A percentile compares a stretch with the other conserved stretches of the same genome.
These are phyloP conservation scores for Cokeromyces recurvatus DNA, from an alignment of 371 early-diverging fungal genomes.

Conservation along the genomic window DNA sequence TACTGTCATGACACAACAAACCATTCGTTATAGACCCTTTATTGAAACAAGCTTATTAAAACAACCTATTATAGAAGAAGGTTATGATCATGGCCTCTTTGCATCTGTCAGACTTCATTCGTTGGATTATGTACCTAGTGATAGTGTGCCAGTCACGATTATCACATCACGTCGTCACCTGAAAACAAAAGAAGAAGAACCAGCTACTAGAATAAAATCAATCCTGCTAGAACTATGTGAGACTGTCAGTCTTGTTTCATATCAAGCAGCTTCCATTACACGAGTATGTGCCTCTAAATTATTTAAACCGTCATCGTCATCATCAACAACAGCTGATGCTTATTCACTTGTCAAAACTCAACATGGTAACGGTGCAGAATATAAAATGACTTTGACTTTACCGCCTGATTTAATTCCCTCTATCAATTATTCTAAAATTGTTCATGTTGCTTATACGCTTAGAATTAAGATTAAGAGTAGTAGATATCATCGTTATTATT, in stretches of 20 bases:
- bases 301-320: constrained; percentile 5
- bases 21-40: constrained; percentile 30
- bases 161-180: constrained; percentile 7
- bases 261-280: constrained; percentile 10
- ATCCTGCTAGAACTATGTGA: constrained; percentile 13
- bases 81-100: constrained; percentile 1
- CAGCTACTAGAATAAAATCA: constrained; percentile 15
- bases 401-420: constrained; percentile 26
- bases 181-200: constrained; percentile 6
- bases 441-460: constrained; percentile 20
- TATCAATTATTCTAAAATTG: constrained; percentile 22
- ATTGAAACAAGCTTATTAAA: constrained; percentile 33
- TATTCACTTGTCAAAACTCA: constrained; percentile 11
- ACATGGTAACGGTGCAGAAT: constrained; percentile 11
- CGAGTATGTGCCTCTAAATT: constrained; percentile 10
- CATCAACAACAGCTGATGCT: constrained; percentile 4
- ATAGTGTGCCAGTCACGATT: constrained; percentile 23
- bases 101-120: constrained; percentile 13
- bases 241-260: constrained; percentile 6
- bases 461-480: constrained; percentile 18
- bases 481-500: not conserved
- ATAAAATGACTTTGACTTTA: constrained; percentile 10
- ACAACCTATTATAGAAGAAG: constrained; percentile 12
- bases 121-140: constrained; percentile 29
- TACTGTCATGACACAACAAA: constrained; percentile 3